These are phyloP conservation scores for Miamiensis avidus DNA, from an alignment of 169 alveolate genomes.

Conservation along the genomic window DNA sequence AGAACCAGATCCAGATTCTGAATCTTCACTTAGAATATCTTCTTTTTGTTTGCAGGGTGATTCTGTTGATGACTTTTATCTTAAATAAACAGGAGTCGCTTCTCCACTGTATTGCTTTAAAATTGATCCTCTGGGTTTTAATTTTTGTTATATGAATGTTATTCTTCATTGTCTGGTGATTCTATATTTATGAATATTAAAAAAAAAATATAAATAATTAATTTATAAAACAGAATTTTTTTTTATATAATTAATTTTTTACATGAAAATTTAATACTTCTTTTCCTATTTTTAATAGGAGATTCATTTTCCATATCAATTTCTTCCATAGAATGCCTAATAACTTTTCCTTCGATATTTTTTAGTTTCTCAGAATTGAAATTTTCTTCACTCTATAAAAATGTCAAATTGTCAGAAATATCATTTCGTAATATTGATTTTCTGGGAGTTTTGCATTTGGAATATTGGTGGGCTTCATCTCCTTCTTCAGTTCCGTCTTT, in stretches of 20 bases:
- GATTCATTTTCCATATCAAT: not conserved
- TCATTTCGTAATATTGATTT: not conserved
- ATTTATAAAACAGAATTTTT: too few relatives aligned
- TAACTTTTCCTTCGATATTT: not conserved
- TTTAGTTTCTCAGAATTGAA: not conserved
- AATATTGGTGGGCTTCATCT: not conserved
- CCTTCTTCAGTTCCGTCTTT: not conserved
- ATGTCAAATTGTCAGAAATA: not conserved
- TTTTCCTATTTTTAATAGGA: not conserved
- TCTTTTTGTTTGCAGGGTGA: too few relatives aligned
- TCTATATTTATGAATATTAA: too few relatives aligned
- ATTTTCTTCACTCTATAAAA: not conserved
- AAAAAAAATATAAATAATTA: too few relatives aligned
- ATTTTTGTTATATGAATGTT: too few relatives aligned
- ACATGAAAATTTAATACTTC: not conserved
- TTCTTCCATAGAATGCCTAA: not conserved
- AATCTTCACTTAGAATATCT: not conserved
- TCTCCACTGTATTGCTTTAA: too few relatives aligned
- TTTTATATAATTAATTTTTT: too few relatives aligned
- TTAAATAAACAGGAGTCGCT: not conserved
- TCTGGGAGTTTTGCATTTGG: not conserved
- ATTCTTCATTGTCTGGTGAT: too few relatives aligned
- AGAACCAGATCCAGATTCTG: not conserved
- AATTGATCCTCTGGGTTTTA: not conserved
- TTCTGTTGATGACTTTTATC: not conserved